Evolutionary conservation across 139 green algal genomes (phyloP).

Genomic region (Medakamo hakoo): DNA sequence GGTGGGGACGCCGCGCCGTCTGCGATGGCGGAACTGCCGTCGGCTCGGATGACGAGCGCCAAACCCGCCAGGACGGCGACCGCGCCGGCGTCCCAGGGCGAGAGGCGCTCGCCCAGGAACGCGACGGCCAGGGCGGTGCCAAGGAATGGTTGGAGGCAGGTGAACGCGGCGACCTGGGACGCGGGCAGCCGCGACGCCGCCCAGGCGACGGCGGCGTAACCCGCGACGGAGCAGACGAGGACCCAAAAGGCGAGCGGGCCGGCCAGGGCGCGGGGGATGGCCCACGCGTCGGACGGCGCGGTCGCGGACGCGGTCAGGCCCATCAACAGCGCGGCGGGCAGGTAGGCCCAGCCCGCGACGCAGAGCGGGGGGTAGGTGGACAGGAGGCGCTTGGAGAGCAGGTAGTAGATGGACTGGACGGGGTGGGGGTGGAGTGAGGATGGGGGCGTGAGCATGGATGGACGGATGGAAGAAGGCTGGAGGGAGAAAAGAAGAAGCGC

Average conservation of each 20-base stretch:
- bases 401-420: conserved; percentile 23
- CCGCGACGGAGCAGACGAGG: conserved; percentile 35
- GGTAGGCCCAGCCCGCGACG: conserved; percentile 48
- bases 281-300: conserved; percentile 13
- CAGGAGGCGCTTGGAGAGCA: conserved; percentile 26
- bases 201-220: conserved; percentile 46
- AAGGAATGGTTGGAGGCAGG: conserved; percentile 50
- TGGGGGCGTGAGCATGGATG: no score
- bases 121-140: conserved; percentile 37
- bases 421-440: no score
- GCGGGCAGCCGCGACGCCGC: conserved; percentile 35
- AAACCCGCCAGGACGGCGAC: conserved; percentile 39
- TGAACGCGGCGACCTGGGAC: conserved; percentile 43
- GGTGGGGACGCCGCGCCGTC: no score
- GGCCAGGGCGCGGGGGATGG: conserved; percentile 14
- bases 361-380: conserved; percentile 10
- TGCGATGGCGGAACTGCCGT: no score
- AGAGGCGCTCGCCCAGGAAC: conserved; percentile 32
- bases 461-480: no score
- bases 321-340: conserved; percentile 19
- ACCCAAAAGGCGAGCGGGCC: conserved; percentile 46
- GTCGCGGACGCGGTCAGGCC: conserved; percentile 15
- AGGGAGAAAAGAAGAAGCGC: no score
- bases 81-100: conserved; percentile 36
- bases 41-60: conserved; percentile 17